Evolutionary conservation across 192 early-diverging fungal species (phyloP).

Genomic region (Radiomyces spectabilis): DNA sequence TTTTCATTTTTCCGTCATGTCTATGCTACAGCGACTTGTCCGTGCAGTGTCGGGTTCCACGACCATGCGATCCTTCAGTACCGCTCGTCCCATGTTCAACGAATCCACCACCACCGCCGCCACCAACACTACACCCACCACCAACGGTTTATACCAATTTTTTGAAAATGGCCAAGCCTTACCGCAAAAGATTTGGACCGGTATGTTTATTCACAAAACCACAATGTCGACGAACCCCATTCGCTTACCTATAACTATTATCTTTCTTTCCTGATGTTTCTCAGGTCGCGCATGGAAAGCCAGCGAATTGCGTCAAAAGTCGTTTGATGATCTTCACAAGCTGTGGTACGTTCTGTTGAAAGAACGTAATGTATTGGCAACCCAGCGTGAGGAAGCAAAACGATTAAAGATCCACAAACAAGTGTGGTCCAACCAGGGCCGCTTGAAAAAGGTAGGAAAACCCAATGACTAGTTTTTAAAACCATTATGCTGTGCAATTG

Average conservation of each 20-base stretch:
- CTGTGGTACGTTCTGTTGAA: constrained; percentile 89
- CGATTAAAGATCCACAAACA: constrained; percentile 45
- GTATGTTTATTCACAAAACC: not conserved
- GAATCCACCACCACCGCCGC: not conserved
- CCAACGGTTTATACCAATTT: constrained; percentile 22
- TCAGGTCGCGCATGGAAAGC: constrained; percentile 84
- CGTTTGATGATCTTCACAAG: constrained; percentile 94
- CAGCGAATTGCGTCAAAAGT: constrained; percentile 84
- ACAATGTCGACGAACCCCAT: not conserved
- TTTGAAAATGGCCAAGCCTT: constrained; percentile 27
- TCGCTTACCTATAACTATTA: not conserved
- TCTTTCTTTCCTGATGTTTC: not conserved
- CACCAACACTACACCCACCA: not conserved
- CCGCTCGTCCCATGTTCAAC: not conserved
- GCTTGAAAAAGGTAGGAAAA: constrained; percentile 51
- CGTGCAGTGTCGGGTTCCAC: not conserved
- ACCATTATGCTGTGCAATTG: no score
- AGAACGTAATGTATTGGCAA: constrained; percentile 76
- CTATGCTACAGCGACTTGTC: constrained; percentile 6
- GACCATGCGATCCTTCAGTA: constrained; percentile 6
- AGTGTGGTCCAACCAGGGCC: constrained; percentile 54
- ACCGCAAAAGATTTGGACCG: constrained; percentile 24
- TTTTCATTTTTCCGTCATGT: constrained; percentile 1
- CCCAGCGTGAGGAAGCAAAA: constrained; percentile 59
- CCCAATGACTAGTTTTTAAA: no score